Evolutionary conservation across 148 eudicot genomes (phyloP).

Genomic region (Linanthus parryae): DNA sequence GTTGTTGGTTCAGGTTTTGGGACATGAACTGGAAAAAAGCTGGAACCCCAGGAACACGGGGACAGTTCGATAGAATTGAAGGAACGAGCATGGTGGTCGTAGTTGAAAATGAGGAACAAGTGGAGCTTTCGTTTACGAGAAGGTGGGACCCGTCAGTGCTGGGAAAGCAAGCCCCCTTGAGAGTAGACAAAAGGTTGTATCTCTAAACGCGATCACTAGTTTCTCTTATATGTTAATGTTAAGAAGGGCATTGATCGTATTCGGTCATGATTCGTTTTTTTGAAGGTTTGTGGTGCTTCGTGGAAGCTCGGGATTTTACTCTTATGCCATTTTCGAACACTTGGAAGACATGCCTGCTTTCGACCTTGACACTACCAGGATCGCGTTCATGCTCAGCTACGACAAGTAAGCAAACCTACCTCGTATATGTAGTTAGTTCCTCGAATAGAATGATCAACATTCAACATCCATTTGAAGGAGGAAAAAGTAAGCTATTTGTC

Average conservation of each 20-base stretch:
- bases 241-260: not conserved
- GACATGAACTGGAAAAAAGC: slow-evolving; percentile 68
- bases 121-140: slow-evolving; percentile 51
- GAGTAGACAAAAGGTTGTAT: slow-evolving; percentile 45
- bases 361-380: slow-evolving; percentile 52
- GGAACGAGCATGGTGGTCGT: slow-evolving; percentile 32
- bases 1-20: slow-evolving; percentile 53
- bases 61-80: slow-evolving; percentile 43
- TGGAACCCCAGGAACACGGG: slow-evolving; percentile 63
- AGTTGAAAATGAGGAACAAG: slow-evolving; percentile 34
- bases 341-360: slow-evolving; percentile 50
- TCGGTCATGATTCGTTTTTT: not conserved
- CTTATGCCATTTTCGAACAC: slow-evolving; percentile 65
- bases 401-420: slow-evolving; percentile 13
- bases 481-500: slow-evolving; percentile 1
- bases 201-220: no score
- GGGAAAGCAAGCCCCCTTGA: slow-evolving; percentile 27
- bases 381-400: slow-evolving; percentile 65
- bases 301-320: slow-evolving; percentile 61
- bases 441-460: no score
- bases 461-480: no score
- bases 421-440: no score
- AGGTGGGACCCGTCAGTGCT: slow-evolving; percentile 37
- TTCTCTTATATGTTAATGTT: not conserved
- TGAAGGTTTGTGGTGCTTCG: slow-evolving; percentile 54